Evolutionary conservation across 2,329 filamentous ascomycete genomes (phyloP).

Genomic region (Aspergillus hortae): DNA sequence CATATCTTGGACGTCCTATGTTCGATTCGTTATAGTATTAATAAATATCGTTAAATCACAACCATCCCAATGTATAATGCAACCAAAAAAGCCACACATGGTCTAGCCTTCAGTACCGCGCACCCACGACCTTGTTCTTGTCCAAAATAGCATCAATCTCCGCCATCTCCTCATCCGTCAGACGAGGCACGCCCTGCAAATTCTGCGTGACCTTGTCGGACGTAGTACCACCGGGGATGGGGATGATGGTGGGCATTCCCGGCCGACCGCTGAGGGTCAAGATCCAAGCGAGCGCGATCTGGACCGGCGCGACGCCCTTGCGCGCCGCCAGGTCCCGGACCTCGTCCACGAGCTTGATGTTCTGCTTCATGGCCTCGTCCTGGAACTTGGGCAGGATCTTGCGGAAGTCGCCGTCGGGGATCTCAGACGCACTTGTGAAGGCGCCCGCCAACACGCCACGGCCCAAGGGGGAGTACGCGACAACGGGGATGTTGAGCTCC

Average conservation of each 20-base stretch:
- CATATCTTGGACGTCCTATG: no score
- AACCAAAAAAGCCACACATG: not conserved
- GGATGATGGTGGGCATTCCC: conserved; percentile 43
- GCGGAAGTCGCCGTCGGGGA: conserved; percentile 48
- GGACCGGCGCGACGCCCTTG: conserved; percentile 43
- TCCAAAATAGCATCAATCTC: conserved; percentile 52
- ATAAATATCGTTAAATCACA: not conserved
- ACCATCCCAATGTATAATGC: not conserved
- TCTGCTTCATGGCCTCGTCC: conserved; percentile 49
- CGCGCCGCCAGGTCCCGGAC: conserved; percentile 43
- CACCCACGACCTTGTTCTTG: conserved; percentile 37
- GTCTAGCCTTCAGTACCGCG: conserved; percentile 19
- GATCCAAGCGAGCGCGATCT: conserved; percentile 51
- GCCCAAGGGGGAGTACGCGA: conserved; percentile 59
- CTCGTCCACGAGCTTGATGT: conserved; percentile 47
- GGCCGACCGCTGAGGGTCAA: conserved; percentile 38
- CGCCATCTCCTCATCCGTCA: conserved; percentile 40
- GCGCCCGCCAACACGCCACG: conserved; percentile 54
- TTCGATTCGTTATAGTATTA: not conserved
- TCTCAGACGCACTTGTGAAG: conserved; percentile 44
- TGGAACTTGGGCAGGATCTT: conserved; percentile 47
- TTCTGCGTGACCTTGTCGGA: conserved; percentile 35
- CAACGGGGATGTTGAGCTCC: conserved; percentile 55
- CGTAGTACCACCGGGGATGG: conserved; percentile 37
- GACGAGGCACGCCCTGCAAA: conserved; percentile 22